Conservation (phyloP, 345 rosid genomes). For the Psidium friedrichsthalianum region DNA sequence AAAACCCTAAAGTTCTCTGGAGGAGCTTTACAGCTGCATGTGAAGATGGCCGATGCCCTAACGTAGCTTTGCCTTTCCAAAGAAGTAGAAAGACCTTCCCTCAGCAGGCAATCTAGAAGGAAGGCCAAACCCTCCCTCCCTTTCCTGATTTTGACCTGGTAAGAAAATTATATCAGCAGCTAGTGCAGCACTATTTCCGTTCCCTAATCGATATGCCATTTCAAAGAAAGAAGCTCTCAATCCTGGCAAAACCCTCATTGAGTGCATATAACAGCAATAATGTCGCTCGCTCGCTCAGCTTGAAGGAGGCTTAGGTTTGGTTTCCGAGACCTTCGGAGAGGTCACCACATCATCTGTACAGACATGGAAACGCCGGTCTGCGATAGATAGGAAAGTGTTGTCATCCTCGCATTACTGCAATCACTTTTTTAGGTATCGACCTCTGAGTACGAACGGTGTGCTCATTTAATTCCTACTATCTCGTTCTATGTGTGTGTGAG, state of each 20-base stretch:
- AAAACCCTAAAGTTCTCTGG: not conserved
- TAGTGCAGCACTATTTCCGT: not conserved
- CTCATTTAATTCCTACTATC: not conserved
- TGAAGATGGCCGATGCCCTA: not conserved
- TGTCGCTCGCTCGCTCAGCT: not conserved
- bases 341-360: not conserved
- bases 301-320: not conserved
- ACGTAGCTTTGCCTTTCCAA: not conserved
- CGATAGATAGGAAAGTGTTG: not conserved
- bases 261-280: not conserved
- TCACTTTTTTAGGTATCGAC: not conserved
- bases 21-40: not conserved
- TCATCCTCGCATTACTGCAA: not conserved
- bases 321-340: not conserved
- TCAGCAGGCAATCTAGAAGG: not conserved
- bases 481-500: not conserved
- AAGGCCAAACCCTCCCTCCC: not conserved
- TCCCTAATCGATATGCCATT: not conserved
- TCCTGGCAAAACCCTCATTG: not conserved
- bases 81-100: not conserved
- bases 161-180: not conserved
- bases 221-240: not conserved
- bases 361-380: not conserved
- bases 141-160: not conserved
- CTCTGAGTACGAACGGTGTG: not conserved